Evolutionary conservation across 2,329 filamentous ascomycete species (phyloP).

Genomic region (Pseudogymnoascus sp.): DNA sequence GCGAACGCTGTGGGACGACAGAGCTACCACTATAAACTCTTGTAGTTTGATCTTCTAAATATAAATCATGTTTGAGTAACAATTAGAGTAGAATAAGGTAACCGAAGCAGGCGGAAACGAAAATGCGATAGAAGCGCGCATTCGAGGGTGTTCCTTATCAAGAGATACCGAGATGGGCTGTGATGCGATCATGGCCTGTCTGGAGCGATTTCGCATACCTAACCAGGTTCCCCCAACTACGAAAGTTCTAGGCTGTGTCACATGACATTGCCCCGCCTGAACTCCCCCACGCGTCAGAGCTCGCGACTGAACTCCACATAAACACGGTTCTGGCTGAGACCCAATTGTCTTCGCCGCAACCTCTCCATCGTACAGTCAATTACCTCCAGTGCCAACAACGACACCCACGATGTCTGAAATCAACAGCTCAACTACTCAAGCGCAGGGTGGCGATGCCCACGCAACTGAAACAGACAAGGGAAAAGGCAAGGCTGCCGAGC

Average conservation of each 20-base stretch:
- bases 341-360: slow-evolving; percentile 5
- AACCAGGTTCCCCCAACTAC: neutral
- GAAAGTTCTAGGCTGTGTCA: slow-evolving; percentile 2
- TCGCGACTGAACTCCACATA: slow-evolving; percentile 7
- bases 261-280: slow-evolving; percentile 1
- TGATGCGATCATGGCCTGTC: slow-evolving; percentile 4
- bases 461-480: slow-evolving; percentile 54
- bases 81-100: neutral
- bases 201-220: neutral
- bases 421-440: slow-evolving; percentile 31
- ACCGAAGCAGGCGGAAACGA: neutral
- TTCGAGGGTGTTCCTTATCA: slow-evolving; percentile 4
- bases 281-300: neutral
- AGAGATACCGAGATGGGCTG: neutral
- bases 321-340: slow-evolving; percentile 7
- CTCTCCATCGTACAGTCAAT: neutral
- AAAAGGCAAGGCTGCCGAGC: slow-evolving; percentile 69
- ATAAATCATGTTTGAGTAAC: neutral
- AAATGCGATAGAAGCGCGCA: neutral
- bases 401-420: slow-evolving; percentile 34
- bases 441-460: slow-evolving; percentile 26
- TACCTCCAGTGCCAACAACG: slow-evolving; percentile 1
- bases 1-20: neutral
- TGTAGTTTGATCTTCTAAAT: neutral
- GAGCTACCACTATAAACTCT: neutral